Percentiles rank a stretch among this genome's conserved stretches.
Conservation (phyloP, 2,329 filamentous ascomycete species). For the Talaromyces funiculosus region DNA sequence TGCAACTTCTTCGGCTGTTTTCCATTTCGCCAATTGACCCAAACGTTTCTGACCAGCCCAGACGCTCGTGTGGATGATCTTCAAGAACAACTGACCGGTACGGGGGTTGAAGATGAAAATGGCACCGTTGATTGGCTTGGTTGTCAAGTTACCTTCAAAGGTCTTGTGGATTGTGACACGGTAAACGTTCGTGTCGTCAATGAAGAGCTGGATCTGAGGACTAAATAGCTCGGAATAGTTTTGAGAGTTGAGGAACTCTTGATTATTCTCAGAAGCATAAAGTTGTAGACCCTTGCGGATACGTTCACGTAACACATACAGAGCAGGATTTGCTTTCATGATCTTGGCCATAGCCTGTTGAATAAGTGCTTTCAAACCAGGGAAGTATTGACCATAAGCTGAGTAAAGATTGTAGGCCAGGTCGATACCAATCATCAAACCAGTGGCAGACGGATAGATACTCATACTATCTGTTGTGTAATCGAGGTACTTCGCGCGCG, state of each 20-base stretch:
- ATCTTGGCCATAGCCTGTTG: slow-evolving; percentile 99
- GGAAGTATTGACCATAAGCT: slow-evolving; percentile 97
- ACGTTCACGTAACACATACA: slow-evolving; percentile 94
- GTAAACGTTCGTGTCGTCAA: slow-evolving; percentile 98
- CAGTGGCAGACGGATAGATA: slow-evolving; percentile 94
- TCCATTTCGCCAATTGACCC: slow-evolving; percentile 97
- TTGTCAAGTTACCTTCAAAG: slow-evolving; percentile 97
- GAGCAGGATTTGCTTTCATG: slow-evolving; percentile 97
- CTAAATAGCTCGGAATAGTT: slow-evolving; percentile 99
- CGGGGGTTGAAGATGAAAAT: slow-evolving; percentile 99
- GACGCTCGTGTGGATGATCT: slow-evolving; percentile 98
- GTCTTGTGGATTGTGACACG: slow-evolving; percentile 99
- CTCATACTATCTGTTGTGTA: slow-evolving; percentile 99
- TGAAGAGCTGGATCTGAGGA: slow-evolving; percentile 97
- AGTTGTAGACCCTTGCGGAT: slow-evolving; percentile 97
- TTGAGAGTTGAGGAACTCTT: slow-evolving; percentile 98
- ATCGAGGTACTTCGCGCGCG: slow-evolving; percentile 95
- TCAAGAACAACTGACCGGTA: slow-evolving; percentile 93
- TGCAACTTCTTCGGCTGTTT: slow-evolving; percentile 98
- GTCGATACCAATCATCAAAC: slow-evolving; percentile 96
- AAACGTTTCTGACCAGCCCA: slow-evolving; percentile 99
- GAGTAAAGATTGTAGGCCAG: slow-evolving; percentile 98
- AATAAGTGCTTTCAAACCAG: slow-evolving; percentile 86
- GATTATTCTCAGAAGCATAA: slow-evolving; percentile 97
- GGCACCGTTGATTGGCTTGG: slow-evolving; percentile 97